A percentile compares a stretch with the other conserved stretches of the same genome.
These are phyloP conservation scores for Rhytidiadelphus loreus DNA, from an alignment of 225 moss, liverwort and hornwort species.

Conservation along the genomic window DNA sequence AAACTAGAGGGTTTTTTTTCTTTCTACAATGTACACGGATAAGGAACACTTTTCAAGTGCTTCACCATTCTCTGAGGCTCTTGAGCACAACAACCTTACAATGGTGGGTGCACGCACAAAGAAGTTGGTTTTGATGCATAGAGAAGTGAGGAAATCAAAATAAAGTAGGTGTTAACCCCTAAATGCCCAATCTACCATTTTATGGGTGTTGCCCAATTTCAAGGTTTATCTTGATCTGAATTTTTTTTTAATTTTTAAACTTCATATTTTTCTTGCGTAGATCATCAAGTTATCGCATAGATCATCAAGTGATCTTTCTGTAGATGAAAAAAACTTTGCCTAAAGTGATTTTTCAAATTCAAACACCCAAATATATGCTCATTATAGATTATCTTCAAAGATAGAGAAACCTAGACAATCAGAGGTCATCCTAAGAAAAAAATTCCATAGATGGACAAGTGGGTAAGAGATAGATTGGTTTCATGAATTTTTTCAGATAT, in stretches of 20 bases:
- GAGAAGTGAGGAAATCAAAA: not conserved
- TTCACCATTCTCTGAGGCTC: not conserved
- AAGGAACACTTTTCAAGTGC: not conserved
- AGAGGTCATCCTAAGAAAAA: not conserved
- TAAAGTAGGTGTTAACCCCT: not conserved
- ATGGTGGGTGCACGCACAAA: not conserved
- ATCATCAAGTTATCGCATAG: not conserved
- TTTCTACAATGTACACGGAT: rapidly evolving
- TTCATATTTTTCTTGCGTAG: not conserved
- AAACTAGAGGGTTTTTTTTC: not conserved
- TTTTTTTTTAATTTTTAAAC: not conserved
- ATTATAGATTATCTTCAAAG: rapidly evolving
- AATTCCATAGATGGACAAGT: not conserved
- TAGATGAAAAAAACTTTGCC: not conserved
- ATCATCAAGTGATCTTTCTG: not conserved
- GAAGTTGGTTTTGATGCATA: not conserved
- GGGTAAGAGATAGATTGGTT: not conserved
- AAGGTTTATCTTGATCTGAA: rapidly evolving
- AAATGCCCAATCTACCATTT: not conserved
- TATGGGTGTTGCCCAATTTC: rapidly evolving
- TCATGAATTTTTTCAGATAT: not conserved
- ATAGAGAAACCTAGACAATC: not conserved
- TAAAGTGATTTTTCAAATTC: not conserved
- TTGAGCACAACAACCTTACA: not conserved
- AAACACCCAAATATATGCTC: not conserved